Evolutionary conservation across 2,329 filamentous ascomycete species (phyloP).

Genomic region (Phaeosphaeria sp.): DNA sequence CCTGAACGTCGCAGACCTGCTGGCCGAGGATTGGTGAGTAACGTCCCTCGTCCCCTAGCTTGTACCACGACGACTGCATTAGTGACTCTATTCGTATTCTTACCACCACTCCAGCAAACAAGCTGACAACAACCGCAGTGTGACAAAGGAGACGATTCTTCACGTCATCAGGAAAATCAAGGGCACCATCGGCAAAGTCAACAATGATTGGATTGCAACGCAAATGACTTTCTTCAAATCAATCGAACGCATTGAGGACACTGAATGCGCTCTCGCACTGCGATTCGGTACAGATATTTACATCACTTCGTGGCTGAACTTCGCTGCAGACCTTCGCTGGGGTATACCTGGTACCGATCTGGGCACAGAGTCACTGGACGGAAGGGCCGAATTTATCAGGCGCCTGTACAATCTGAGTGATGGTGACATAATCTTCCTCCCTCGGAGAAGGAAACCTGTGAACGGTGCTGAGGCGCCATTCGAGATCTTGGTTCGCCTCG

Average conservation of each 20-base stretch:
- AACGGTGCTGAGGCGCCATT: slow-evolving; percentile 40
- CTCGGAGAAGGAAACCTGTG: slow-evolving; percentile 29
- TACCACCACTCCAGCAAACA: slow-evolving; percentile 6
- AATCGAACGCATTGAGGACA: slow-evolving; percentile 37
- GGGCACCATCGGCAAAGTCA: slow-evolving; percentile 33
- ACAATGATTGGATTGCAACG: slow-evolving; percentile 39
- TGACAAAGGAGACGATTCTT: slow-evolving; percentile 40
- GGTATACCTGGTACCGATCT: slow-evolving; percentile 43
- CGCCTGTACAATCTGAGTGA: slow-evolving; percentile 37
- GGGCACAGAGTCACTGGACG: slow-evolving; percentile 26
- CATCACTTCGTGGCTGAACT: slow-evolving; percentile 46
- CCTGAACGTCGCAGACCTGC: slow-evolving; percentile 31
- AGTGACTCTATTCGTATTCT: slow-evolving; percentile 9
- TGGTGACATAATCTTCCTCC: slow-evolving; percentile 46
- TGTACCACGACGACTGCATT: slow-evolving; percentile 12
- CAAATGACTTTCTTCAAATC: slow-evolving; percentile 42
- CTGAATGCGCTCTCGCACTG: slow-evolving; percentile 37
- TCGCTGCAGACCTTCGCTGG: slow-evolving; percentile 41
- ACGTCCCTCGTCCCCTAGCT: not conserved
- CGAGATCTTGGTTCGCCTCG: slow-evolving; percentile 43
- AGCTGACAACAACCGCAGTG: slow-evolving; percentile 31
- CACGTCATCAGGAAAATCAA: slow-evolving; percentile 35
- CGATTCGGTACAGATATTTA: slow-evolving; percentile 42
- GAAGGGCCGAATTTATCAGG: slow-evolving; percentile 44
- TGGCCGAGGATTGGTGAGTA: slow-evolving; percentile 38